A percentile compares a stretch with the other conserved stretches of the same genome.
Conservation (phyloP, 345 rosid species). For the Salix caprea region DNA sequence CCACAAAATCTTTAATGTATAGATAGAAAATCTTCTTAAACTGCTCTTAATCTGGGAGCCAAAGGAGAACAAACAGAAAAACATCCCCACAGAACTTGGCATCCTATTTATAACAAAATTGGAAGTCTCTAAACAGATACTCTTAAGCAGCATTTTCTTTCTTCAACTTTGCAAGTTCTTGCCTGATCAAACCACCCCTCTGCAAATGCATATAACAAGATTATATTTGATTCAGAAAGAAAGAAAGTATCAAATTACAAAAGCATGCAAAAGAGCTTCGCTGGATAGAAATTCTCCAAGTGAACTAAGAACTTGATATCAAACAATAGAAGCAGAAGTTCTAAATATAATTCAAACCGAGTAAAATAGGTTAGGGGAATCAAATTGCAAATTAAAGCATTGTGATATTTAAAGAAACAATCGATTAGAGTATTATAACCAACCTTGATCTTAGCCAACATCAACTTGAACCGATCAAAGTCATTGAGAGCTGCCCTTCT, state of each 20-base stretch:
- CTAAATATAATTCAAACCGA: background rate
- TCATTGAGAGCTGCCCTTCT: slow-evolving; percentile 71
- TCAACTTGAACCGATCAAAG: slow-evolving; percentile 78
- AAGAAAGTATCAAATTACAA: background rate
- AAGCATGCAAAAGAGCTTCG: background rate
- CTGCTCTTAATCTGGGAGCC: slow-evolving; percentile 1
- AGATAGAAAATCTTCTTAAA: background rate
- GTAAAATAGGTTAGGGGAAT: background rate
- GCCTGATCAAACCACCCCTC: slow-evolving; percentile 62
- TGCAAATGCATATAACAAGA: slow-evolving; percentile 25
- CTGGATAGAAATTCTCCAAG: background rate
- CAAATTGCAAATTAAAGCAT: background rate
- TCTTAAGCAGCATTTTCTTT: slow-evolving; percentile 39
- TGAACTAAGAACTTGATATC: background rate
- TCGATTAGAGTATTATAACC: background rate
- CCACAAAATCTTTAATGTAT: slow-evolving; percentile 13
- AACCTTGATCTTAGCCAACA: slow-evolving; percentile 92
- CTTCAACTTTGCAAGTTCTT: slow-evolving; percentile 64
- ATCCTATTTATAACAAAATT: slow-evolving; percentile 7
- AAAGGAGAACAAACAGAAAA: slow-evolving; percentile 1
- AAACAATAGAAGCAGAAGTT: background rate
- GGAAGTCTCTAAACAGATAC: background rate
- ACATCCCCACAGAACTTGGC: background rate
- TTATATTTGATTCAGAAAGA: background rate
- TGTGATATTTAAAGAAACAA: background rate